Base-by-base conservation (phyloP, 257 asterid genomes). In the Penstemon barbatus region DNA sequence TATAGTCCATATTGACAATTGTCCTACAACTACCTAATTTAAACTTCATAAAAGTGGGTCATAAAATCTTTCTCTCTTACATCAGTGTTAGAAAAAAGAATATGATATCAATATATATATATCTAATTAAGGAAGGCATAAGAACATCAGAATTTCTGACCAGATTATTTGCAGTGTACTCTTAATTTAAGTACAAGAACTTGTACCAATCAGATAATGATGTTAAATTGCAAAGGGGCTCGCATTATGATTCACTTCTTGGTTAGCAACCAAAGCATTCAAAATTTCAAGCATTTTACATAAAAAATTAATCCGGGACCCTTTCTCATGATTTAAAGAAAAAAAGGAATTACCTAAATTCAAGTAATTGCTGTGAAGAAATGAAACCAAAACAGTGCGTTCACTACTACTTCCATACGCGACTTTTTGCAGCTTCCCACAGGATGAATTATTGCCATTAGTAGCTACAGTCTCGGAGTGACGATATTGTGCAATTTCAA, bases 331-430 rank as follows among this genome's bases (percentile, higher is more conserved):
- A 40, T n/a, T n/a, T 15, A 44, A 18, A 44, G 15, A 12, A 39
- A 48, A 15, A n/a, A 7, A 56, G 72, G 71, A 9, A 78, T 71
- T 74, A 94, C 99, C 91, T 53, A 87, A 75, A 70, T 62, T 86
- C 87, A 84, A 71, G 77, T 81, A 78, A 75, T 91, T 91, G 91
- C 97, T 85, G 83, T 78, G 96, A 73, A 94, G 84, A 75, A 78
- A 77, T 39, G 93, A 85, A 80, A 88, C 90, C 83, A 85, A 79
- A 74, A 66, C 48, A 19, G 73, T 57, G 9, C 85, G 70, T 74
- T 70, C 59, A 57, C 65, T 71, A 74, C 74, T 58, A 55, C 77
- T 49, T 39, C 74, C 64, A 13, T 18, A 33, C 38, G 56, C 66
- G 40, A 44, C 18, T 42, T 68, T 15, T 62, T 18, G 78, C 58